phyloP scores from a whole-genome alignment of 768 basidiomycete species.

The Trichaptum fuscoviolaceum region DNA sequence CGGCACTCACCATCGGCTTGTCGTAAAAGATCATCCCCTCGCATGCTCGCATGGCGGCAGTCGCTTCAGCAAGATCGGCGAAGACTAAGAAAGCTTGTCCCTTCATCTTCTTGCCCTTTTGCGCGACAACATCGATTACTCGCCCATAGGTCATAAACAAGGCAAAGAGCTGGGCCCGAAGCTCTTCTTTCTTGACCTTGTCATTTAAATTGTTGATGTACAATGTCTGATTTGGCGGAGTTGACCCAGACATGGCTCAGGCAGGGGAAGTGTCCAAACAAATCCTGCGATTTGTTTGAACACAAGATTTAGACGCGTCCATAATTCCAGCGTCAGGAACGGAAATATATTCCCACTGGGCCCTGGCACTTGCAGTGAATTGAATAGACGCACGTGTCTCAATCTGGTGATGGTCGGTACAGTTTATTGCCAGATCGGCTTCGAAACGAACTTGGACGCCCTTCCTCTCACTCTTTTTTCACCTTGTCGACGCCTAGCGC shows the following conservation, averaged over 20 bases:
- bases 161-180: conserved; percentile 74
- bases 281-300: neutral
- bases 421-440: neutral
- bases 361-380: neutral
- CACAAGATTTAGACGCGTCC: neutral
- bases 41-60: conserved; percentile 87
- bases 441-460: neutral
- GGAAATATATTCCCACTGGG: neutral
- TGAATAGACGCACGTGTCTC: neutral
- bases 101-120: conserved; percentile 78
- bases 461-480: neutral
- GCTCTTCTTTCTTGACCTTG: conserved; percentile 87
- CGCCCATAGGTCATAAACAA: conserved; percentile 93
- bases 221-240: conserved; percentile 80
- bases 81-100: conserved; percentile 98
- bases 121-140: conserved; percentile 89
- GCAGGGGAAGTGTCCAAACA: neutral
- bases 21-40: conserved; percentile 93
- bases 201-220: conserved; percentile 93
- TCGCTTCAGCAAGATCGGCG: conserved; percentile 84
- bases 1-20: conserved; percentile 75
- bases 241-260: conserved; percentile 24
- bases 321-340: neutral
- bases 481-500: neutral
- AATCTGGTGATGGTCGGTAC: neutral